Percentiles rank a stretch among this genome's conserved stretches.
phyloP scores from a whole-genome alignment of 1,284 basidiomycete species.

The Earliella scabrosa region DNA sequence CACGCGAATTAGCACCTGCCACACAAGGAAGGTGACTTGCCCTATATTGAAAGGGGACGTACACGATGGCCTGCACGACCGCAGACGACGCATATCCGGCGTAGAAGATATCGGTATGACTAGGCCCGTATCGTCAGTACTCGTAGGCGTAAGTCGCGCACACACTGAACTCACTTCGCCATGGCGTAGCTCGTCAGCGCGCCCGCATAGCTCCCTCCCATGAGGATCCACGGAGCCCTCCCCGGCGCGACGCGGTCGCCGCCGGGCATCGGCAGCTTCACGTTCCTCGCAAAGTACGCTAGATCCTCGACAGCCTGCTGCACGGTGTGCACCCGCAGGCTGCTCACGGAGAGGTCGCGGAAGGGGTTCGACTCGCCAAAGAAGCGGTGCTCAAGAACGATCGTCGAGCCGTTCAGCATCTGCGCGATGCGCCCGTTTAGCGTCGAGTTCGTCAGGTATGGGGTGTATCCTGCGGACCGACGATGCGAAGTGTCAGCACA shows the following conservation, averaged over 20 bases:
- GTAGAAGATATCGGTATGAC: slow-evolving; percentile 66
- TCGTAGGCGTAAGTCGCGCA: too few relatives aligned
- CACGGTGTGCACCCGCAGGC: slow-evolving; percentile 64
- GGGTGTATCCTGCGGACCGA: slow-evolving; percentile 52
- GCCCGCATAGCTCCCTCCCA: slow-evolving; percentile 74
- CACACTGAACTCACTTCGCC: slow-evolving; percentile 68
- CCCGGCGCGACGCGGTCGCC: slow-evolving; percentile 61
- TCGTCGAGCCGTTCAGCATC: slow-evolving; percentile 62
- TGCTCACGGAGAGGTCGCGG: slow-evolving; percentile 59
- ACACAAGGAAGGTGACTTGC: too few relatives aligned
- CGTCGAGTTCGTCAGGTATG: slow-evolving; percentile 66
- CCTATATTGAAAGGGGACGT: slow-evolving; percentile 26
- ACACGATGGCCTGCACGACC: slow-evolving; percentile 71
- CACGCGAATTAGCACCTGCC: not conserved
- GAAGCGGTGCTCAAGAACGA: slow-evolving; percentile 64
- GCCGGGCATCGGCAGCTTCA: slow-evolving; percentile 66
- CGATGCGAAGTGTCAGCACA: not conserved
- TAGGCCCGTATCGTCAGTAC: not conserved
- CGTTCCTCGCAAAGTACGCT: slow-evolving; percentile 71
- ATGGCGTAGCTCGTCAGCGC: slow-evolving; percentile 74
- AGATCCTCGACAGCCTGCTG: slow-evolving; percentile 76
- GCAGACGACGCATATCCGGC: slow-evolving; percentile 75
- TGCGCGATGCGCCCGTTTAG: slow-evolving; percentile 72
- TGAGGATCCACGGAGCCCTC: slow-evolving; percentile 69
- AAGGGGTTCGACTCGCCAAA: slow-evolving; percentile 61